Percentiles rank a stretch among this genome's conserved stretches.
Conservation (phyloP, 768 basidiomycete genomes). For the Gyrodon lividus region DNA sequence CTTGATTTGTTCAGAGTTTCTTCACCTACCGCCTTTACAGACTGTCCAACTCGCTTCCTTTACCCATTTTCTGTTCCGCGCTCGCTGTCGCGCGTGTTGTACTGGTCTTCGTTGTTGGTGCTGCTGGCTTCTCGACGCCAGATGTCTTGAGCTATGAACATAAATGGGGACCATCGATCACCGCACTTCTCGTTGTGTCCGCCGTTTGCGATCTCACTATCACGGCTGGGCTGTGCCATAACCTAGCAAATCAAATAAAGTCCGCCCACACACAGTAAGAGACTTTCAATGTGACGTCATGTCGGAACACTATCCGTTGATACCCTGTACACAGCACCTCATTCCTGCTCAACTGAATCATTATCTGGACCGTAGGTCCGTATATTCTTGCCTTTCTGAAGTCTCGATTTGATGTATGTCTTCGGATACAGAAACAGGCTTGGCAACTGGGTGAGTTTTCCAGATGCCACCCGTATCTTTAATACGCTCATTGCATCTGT, state of each 20-base stretch:
- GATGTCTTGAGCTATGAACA: background rate
- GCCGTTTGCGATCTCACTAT: background rate
- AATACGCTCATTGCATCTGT: background rate
- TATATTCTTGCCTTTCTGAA: background rate
- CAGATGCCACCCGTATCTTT: background rate
- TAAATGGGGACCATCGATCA: background rate
- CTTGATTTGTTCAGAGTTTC: background rate
- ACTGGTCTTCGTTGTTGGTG: background rate
- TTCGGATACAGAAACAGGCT: background rate
- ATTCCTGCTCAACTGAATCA: background rate
- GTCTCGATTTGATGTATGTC: background rate
- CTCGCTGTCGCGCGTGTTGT: background rate
- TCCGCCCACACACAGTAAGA: background rate
- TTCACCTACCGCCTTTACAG: constrained; percentile 1
- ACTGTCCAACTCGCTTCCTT: background rate
- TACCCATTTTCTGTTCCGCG: background rate
- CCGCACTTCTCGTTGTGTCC: background rate
- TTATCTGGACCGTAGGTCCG: constrained; percentile 2
- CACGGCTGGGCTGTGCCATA: background rate
- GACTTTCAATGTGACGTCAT: background rate
- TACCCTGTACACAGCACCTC: background rate
- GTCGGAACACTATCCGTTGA: too few relatives aligned
- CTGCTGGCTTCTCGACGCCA: background rate
- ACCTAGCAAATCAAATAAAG: background rate
- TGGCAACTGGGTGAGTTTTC: background rate